A percentile compares a stretch with the other conserved stretches of the same genome.
Evolutionary conservation across 257 asterid species (phyloP).

Genomic region (Jasminum sambac): DNA sequence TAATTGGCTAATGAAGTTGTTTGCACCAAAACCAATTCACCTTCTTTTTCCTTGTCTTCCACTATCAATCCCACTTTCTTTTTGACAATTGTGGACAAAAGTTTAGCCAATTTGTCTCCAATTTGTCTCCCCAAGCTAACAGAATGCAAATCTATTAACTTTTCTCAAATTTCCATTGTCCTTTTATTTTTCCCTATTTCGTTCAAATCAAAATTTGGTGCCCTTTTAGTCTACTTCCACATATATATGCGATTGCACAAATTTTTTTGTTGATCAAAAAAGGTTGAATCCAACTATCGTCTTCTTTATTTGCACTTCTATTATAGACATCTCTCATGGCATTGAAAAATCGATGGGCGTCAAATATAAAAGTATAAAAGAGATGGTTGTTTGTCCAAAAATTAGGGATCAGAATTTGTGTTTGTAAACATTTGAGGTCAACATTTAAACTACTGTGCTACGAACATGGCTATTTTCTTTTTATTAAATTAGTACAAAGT

Average conservation of each 20-base stretch:
- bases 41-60: too few relatives aligned
- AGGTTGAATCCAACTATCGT: constrained; percentile 39
- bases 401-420: too few relatives aligned
- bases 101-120: too few relatives aligned
- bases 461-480: not conserved
- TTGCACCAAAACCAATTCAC: too few relatives aligned
- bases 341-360: not conserved
- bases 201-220: constrained; percentile 82
- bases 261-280: constrained; percentile 73
- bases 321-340: constrained; percentile 4
- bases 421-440: not conserved
- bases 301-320: not conserved
- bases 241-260: constrained; percentile 82
- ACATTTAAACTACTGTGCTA: not conserved
- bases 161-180: constrained; percentile 16
- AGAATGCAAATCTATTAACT: too few relatives aligned
- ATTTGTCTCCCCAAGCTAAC: too few relatives aligned
- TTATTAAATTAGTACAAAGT: not conserved
- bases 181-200: constrained; percentile 23
- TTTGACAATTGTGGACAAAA: too few relatives aligned
- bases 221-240: constrained; percentile 67
- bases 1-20: too few relatives aligned
- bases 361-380: too few relatives aligned
- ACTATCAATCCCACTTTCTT: too few relatives aligned
- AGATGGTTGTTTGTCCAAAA: too few relatives aligned